A percentile compares a stretch with the other conserved stretches of the same genome.
These are phyloP conservation scores for Cutaneotrichosporon cavernicola DNA, from an alignment of 1,284 basidiomycete genomes.

Conservation along the genomic window DNA sequence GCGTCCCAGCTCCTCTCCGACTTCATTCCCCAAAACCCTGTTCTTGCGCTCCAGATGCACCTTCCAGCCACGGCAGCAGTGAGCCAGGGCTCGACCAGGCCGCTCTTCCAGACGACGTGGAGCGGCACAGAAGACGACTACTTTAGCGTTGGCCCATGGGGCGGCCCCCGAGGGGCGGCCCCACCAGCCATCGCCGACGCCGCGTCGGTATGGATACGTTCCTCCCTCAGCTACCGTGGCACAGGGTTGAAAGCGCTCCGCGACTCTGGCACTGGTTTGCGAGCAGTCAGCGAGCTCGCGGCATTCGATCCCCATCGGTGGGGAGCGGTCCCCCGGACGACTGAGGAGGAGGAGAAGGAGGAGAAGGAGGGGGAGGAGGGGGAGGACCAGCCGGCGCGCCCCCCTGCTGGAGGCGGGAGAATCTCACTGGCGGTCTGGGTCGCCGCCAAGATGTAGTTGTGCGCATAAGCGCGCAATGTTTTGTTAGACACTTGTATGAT, in stretches of 20 bases:
- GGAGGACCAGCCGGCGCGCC: neutral
- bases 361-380: no score
- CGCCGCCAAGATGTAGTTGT: constrained; percentile 12
- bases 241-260: constrained; percentile 24
- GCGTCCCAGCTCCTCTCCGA: constrained; percentile 38
- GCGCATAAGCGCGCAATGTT: neutral
- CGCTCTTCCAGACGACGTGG: constrained; percentile 16
- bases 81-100: constrained; percentile 10
- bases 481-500: neutral
- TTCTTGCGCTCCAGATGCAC: constrained; percentile 37
- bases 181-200: constrained; percentile 36
- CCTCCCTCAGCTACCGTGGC: constrained; percentile 40
- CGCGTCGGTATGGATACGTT: constrained; percentile 34
- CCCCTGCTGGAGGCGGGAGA: neutral
- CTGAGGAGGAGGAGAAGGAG: neutral
- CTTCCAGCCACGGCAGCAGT: constrained; percentile 30
- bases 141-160: neutral
- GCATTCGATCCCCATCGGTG: constrained; percentile 10
- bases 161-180: constrained; percentile 1
- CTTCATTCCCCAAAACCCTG: constrained; percentile 40
- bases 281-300: constrained; percentile 7
- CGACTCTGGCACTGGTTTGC: constrained; percentile 11
- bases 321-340: constrained; percentile 8
- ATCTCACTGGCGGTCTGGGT: constrained; percentile 21
- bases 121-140: neutral